These are phyloP conservation scores for Hypholoma fasciculare DNA, from an alignment of 768 basidiomycete genomes.

Conservation along the genomic window DNA sequence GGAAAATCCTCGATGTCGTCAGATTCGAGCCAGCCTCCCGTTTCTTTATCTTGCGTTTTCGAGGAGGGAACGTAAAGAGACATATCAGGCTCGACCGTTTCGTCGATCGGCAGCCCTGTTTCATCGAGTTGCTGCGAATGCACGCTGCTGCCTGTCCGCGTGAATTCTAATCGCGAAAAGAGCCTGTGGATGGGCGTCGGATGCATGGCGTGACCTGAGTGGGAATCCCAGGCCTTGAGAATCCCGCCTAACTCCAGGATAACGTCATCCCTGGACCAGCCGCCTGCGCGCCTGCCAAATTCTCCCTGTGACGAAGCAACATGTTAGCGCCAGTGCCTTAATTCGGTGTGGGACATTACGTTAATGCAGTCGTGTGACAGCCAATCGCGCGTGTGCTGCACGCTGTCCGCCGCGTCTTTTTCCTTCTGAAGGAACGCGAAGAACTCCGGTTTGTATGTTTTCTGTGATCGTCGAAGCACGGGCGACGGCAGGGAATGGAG, in stretches of 20 bases:
- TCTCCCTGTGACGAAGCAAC: constrained; percentile 16
- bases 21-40: constrained; percentile 52
- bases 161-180: constrained; percentile 57
- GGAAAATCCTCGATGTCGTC: constrained; percentile 60
- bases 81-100: constrained; percentile 30
- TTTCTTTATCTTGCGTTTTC: constrained; percentile 13
- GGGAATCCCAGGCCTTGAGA: constrained; percentile 45
- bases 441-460: constrained; percentile 84
- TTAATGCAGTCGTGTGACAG: constrained; percentile 34
- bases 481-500: constrained; percentile 89
- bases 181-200: constrained; percentile 20
- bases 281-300: constrained; percentile 29
- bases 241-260: constrained; percentile 60
- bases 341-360: not conserved
- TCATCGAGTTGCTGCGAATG: constrained; percentile 34
- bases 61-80: constrained; percentile 1
- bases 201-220: constrained; percentile 3
- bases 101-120: constrained; percentile 24
- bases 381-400: constrained; percentile 62
- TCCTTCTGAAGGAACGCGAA: constrained; percentile 64
- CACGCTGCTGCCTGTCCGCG: constrained; percentile 29
- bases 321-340: not conserved
- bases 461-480: constrained; percentile 76
- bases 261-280: constrained; percentile 54
- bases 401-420: constrained; percentile 59